phyloP scores from a whole-genome alignment of 2,329 filamentous ascomycete species.

The Beauveria brongniartii region DNA sequence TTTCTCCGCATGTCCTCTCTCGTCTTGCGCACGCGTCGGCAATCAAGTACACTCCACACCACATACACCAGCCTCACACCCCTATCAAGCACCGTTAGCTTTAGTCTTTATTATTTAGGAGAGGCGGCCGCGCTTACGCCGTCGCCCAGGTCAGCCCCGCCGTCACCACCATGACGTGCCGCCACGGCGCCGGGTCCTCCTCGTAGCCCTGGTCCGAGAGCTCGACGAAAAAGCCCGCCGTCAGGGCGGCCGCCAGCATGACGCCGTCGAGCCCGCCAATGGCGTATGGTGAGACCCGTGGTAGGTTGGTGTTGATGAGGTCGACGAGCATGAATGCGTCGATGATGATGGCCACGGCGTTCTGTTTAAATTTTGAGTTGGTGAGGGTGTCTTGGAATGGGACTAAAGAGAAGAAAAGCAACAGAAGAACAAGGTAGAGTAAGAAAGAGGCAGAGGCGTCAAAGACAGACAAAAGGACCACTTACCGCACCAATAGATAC shows the following conservation, averaged over 20 bases:
- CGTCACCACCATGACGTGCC: slow-evolving; percentile 5
- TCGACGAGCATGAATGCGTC: slow-evolving; percentile 7
- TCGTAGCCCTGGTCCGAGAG: slow-evolving; percentile 2
- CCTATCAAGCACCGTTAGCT: background rate
- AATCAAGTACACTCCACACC: slow-evolving; percentile 2
- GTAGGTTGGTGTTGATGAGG: slow-evolving; percentile 6
- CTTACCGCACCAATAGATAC: slow-evolving; percentile 3
- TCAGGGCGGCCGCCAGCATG: slow-evolving; percentile 8
- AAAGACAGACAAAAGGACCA: background rate
- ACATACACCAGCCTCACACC: background rate
- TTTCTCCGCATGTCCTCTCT: background rate
- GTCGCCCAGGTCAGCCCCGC: slow-evolving; percentile 7
- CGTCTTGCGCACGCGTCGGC: background rate
- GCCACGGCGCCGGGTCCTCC: slow-evolving; percentile 3
- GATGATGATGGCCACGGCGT: slow-evolving; percentile 9
- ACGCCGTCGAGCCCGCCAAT: slow-evolving; percentile 9
- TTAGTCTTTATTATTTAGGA: too few relatives aligned
- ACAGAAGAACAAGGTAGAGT: background rate
- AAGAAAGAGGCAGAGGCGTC: background rate
- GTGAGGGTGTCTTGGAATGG: background rate
- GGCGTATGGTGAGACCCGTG: slow-evolving; percentile 5
- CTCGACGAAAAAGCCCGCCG: slow-evolving; percentile 6
- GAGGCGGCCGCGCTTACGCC: background rate
- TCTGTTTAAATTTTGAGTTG: background rate
- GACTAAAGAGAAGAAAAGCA: background rate